These are phyloP conservation scores for Coemansia erecta DNA, from an alignment of 192 early-diverging fungal genomes.

Conservation along the genomic window DNA sequence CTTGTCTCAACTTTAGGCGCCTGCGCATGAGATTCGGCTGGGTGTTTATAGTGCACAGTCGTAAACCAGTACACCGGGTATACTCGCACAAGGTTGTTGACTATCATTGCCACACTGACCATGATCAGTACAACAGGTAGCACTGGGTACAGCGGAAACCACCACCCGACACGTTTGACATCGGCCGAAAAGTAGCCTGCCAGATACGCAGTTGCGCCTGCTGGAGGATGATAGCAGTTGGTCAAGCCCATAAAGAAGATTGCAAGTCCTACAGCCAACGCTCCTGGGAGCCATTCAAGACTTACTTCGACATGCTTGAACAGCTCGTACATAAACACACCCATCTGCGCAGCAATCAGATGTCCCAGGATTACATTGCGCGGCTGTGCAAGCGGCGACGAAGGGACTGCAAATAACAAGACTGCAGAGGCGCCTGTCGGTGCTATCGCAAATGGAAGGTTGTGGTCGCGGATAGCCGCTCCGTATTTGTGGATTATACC, in stretches of 20 bases:
- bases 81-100: constrained; percentile 44
- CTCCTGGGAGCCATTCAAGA: constrained; percentile 42
- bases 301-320: constrained; percentile 28
- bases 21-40: background rate
- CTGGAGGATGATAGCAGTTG: constrained; percentile 50
- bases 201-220: constrained; percentile 45
- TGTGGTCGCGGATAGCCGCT: constrained; percentile 30
- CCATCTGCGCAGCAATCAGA: constrained; percentile 32
- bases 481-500: constrained; percentile 44
- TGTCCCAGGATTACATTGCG: constrained; percentile 44
- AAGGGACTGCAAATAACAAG: constrained; percentile 40
- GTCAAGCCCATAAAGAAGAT: constrained; percentile 46
- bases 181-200: constrained; percentile 24
- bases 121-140: constrained; percentile 35
- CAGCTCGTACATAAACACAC: constrained; percentile 42
- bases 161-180: constrained; percentile 38
- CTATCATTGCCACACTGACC: constrained; percentile 24
- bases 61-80: constrained; percentile 52
- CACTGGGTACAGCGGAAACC: constrained; percentile 50
- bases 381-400: constrained; percentile 45
- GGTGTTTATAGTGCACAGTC: constrained; percentile 13
- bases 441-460: constrained; percentile 48
- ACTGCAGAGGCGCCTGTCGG: constrained; percentile 44
- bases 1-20: constrained; percentile 1
- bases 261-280: constrained; percentile 40